Conservation (phyloP, 2,329 filamentous ascomycete genomes). For the Colletotrichum liaoningense region DNA sequence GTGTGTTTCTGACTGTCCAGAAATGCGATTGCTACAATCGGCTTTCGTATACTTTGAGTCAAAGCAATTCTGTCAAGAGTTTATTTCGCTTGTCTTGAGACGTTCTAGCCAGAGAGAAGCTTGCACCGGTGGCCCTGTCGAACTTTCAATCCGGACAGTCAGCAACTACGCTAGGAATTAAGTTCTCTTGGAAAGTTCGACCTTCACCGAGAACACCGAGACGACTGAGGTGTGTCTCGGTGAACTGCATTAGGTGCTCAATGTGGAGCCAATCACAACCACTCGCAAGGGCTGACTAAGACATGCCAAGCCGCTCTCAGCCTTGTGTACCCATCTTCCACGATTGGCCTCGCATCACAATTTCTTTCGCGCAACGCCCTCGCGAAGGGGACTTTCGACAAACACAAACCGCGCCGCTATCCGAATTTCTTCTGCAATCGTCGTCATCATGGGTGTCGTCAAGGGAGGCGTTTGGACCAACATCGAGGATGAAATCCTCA, state of each 20-base stretch:
- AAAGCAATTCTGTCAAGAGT: neutral
- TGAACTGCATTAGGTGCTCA: neutral
- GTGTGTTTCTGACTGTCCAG: neutral
- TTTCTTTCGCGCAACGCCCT: conserved; percentile 16
- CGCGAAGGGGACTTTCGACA: conserved; percentile 23
- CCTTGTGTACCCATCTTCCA: conserved; percentile 31
- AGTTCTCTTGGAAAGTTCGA: no score
- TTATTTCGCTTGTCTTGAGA: neutral
- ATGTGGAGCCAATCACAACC: conserved; percentile 10
- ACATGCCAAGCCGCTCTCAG: neutral
- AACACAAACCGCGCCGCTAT: neutral
- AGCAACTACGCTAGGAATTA: neutral
- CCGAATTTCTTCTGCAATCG: neutral
- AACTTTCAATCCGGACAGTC: neutral
- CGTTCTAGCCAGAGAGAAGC: neutral
- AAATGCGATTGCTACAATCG: neutral
- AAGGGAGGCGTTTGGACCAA: conserved; percentile 83
- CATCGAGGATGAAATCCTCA: conserved; percentile 95
- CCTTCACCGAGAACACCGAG: neutral
- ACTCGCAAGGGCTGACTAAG: conserved; percentile 1
- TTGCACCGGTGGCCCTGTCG: neutral
- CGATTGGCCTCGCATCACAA: conserved; percentile 14
- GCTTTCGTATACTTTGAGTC: neutral
- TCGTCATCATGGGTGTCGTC: conserved; percentile 73
- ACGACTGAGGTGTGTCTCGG: neutral